phyloP scores from a whole-genome alignment of 2,329 filamentous ascomycete species.

The Pleurostoma richardsiae region DNA sequence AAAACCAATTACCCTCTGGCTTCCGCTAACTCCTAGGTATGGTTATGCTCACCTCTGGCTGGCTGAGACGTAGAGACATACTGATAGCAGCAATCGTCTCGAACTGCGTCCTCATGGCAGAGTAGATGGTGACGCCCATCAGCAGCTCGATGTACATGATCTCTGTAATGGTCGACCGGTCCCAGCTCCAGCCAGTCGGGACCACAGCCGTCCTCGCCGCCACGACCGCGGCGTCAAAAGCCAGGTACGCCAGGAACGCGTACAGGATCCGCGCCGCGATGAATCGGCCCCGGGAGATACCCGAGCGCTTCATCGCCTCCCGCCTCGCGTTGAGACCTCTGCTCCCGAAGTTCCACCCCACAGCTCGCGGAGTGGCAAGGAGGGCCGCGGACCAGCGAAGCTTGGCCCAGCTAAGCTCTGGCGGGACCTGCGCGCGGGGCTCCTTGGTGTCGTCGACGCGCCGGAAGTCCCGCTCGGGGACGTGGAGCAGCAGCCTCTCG shows the following conservation, averaged over 20 bases:
- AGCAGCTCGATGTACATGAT: conserved; percentile 5
- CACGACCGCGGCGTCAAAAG: conserved; percentile 5
- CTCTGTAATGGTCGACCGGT: not conserved
- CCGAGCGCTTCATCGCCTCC: not conserved
- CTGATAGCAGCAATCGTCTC: conserved; percentile 3
- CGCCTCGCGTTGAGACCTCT: not conserved
- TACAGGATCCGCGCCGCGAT: not conserved
- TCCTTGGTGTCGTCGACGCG: not conserved
- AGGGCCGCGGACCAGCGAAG: conserved; percentile 3
- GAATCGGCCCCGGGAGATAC: conserved; percentile 1
- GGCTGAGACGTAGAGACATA: conserved; percentile 3
- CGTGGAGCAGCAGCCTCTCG: not conserved
- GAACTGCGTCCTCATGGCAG: conserved; percentile 8
- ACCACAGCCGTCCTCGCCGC: conserved; percentile 1
- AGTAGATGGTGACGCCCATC: conserved; percentile 5
- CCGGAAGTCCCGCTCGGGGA: conserved; percentile 1
- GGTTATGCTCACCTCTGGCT: conserved; percentile 5
- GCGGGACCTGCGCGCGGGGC: not conserved
- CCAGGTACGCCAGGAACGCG: conserved; percentile 5
- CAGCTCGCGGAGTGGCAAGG: conserved; percentile 6
- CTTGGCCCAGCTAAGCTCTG: conserved; percentile 3
- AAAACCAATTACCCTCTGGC: too few relatives aligned
- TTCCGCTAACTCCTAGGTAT: too few relatives aligned
- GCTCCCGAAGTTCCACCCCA: conserved; percentile 9
- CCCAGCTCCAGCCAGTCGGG: conserved; percentile 4